phyloP scores from a whole-genome alignment of 164 flowering plant species.

The Kingdonia uniflora region DNA sequence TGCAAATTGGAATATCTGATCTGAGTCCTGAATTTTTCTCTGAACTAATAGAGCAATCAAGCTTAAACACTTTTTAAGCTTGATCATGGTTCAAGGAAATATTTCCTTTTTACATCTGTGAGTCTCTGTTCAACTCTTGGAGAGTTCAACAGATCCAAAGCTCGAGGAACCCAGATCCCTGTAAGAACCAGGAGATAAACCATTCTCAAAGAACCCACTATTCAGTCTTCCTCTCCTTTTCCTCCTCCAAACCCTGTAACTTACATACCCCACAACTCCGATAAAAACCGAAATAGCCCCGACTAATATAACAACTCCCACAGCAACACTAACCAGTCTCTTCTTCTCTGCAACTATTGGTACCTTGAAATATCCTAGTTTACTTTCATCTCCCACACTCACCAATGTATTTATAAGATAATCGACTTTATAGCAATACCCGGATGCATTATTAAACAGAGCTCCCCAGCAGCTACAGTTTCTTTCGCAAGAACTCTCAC shows the following conservation, averaged over 20 bases:
- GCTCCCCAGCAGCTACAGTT: conserved; percentile 90
- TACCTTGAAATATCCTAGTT: conserved; percentile 64
- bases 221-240: conserved; percentile 20
- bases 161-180: conserved; percentile 50
- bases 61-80: too few species aligned
- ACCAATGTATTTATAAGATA: conserved; percentile 63
- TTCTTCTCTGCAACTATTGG: conserved; percentile 14
- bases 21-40: too few species aligned
- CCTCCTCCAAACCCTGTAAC: conserved; percentile 25
- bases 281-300: conserved; percentile 19
- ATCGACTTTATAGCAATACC: conserved; percentile 62
- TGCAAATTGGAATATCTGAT: too few species aligned
- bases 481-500: conserved; percentile 48
- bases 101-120: too few species aligned
- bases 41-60: too few species aligned
- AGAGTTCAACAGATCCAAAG: conserved; percentile 43
- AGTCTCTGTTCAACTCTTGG: conserved; percentile 10
- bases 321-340: conserved; percentile 18
- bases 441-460: conserved; percentile 61
- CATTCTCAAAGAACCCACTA: conserved; percentile 29
- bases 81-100: too few species aligned
- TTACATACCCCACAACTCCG: conserved; percentile 23
- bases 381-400: conserved; percentile 42
- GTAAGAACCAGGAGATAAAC: conserved; percentile 48
- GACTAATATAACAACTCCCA: conserved; percentile 27